Evolutionary conservation across 2,329 filamentous ascomycete genomes (phyloP).

Genomic region (Colletotrichum truncatum): DNA sequence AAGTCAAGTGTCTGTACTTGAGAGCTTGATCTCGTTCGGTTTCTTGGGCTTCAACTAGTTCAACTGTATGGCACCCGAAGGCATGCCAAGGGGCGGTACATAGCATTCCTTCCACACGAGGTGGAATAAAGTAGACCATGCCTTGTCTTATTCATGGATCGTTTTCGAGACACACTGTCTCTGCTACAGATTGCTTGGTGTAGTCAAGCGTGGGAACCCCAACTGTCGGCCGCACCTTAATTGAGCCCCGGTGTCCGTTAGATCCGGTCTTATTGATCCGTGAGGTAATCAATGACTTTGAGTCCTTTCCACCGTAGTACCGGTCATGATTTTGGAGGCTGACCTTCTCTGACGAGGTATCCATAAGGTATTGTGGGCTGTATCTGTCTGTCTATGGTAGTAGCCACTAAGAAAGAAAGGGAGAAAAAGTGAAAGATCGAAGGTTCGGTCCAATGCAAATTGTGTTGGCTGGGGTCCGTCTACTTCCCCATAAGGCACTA

Average conservation of each 20-base stretch:
- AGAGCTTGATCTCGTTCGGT: background rate
- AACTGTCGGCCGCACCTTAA: conserved; percentile 21
- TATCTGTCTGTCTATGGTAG: too few relatives aligned
- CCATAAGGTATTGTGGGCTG: too few relatives aligned
- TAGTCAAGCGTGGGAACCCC: conserved; percentile 23
- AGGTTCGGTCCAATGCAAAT: too few relatives aligned
- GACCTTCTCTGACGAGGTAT: too few relatives aligned
- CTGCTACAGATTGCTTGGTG: conserved; percentile 18
- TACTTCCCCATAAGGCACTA: background rate
- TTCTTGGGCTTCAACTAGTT: background rate
- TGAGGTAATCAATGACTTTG: too few relatives aligned
- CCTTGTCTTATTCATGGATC: conserved; percentile 12
- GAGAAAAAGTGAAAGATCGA: too few relatives aligned
- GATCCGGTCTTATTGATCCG: too few relatives aligned
- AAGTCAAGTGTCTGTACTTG: background rate
- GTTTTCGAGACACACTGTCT: conserved; percentile 22
- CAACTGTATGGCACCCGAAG: background rate
- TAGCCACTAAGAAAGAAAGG: too few relatives aligned
- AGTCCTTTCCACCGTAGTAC: too few relatives aligned
- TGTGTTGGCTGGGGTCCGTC: background rate
- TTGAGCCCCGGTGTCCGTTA: conserved; percentile 19
- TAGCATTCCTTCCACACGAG: background rate
- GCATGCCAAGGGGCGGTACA: background rate
- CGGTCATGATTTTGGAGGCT: too few relatives aligned
- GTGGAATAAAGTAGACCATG: background rate